Conservation (phyloP, 345 rosid species). For the Rhodomyrtus tomentosa region DNA sequence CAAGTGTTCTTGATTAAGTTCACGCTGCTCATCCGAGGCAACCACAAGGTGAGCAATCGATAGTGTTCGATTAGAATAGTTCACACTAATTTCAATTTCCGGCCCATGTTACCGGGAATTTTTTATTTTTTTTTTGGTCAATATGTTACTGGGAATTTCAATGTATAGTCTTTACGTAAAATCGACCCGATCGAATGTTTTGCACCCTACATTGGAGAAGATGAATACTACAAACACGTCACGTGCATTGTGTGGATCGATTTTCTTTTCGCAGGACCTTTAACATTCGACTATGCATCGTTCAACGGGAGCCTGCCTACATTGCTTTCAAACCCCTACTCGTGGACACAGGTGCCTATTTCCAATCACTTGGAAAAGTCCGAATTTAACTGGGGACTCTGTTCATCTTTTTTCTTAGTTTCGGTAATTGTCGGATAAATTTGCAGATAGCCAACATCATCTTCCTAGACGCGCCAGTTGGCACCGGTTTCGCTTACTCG, state of each 20-base stretch:
- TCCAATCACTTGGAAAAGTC: neutral
- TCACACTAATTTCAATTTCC: neutral
- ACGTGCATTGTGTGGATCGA: neutral
- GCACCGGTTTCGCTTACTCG: conserved; percentile 25
- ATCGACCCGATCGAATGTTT: neutral
- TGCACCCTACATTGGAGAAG: neutral
- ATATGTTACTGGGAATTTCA: neutral
- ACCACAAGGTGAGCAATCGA: neutral
- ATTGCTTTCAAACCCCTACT: conserved; percentile 6
- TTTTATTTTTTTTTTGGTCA: too few relatives aligned
- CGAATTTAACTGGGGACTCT: neutral
- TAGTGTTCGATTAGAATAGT: neutral
- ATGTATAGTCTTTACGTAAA: neutral
- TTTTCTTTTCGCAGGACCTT: conserved; percentile 17
- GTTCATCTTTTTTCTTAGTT: neutral
- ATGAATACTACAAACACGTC: neutral
- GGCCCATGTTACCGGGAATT: neutral
- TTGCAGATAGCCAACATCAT: conserved; percentile 21
- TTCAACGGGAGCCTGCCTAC: conserved; percentile 29
- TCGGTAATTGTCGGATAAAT: neutral
- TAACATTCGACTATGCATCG: conserved; percentile 6
- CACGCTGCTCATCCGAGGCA: neutral
- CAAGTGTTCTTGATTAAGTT: neutral
- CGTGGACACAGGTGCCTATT: conserved; percentile 28
- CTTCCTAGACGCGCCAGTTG: conserved; percentile 23